Conservation (phyloP, 768 basidiomycete genomes). For the Leccinum fibrillosum region DNA sequence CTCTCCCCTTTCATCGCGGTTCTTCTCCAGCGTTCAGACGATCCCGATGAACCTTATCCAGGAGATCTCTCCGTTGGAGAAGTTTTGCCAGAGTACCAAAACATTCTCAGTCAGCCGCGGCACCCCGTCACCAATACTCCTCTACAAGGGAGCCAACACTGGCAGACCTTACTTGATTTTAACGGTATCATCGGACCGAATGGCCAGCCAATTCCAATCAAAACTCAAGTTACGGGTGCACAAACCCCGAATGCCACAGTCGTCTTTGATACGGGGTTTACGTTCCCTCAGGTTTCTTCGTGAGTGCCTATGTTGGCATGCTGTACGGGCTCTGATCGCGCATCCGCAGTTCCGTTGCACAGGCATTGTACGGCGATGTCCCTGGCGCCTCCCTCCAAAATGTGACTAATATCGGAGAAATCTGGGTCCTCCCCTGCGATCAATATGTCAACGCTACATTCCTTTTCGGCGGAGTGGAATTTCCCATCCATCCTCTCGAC, state of each 20-base stretch:
- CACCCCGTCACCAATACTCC: constrained; percentile 45
- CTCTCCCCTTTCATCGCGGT: constrained; percentile 61
- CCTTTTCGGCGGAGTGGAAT: constrained; percentile 51
- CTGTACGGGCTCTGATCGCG: constrained; percentile 14
- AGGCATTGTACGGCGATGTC: constrained; percentile 58
- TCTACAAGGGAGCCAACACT: constrained; percentile 51
- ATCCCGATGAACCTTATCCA: constrained; percentile 47
- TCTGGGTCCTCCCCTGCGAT: constrained; percentile 64
- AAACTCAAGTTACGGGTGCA: constrained; percentile 42
- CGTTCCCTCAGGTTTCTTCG: constrained; percentile 60
- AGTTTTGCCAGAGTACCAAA: constrained; percentile 45
- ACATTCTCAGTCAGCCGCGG: constrained; percentile 48
- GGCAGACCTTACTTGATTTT: constrained; percentile 59
- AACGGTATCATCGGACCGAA: constrained; percentile 63
- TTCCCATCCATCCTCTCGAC: constrained; percentile 68
- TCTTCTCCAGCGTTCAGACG: constrained; percentile 58
- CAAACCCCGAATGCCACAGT: constrained; percentile 50
- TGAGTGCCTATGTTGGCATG: constrained; percentile 21
- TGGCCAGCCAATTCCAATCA: constrained; percentile 45
- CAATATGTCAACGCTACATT: constrained; percentile 64
- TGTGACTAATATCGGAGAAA: constrained; percentile 37
- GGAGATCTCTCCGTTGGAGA: constrained; percentile 67
- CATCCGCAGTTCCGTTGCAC: constrained; percentile 43
- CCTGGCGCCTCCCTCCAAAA: constrained; percentile 49
- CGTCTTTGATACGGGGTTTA: constrained; percentile 69